Evolutionary conservation across 441 rosid genomes (phyloP).

Genomic region (Breynia disticha): DNA sequence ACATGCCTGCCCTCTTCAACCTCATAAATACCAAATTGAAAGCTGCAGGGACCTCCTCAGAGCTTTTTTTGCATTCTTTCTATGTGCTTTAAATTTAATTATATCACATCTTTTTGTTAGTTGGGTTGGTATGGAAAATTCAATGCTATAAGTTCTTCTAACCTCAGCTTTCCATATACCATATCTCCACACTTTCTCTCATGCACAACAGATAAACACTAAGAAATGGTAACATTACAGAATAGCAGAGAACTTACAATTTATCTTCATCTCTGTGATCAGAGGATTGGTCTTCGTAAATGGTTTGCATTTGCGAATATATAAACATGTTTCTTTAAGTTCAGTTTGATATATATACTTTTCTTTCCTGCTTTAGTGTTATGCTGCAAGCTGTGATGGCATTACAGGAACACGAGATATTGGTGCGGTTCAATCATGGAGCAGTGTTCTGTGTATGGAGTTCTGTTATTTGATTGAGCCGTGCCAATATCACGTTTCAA

Average conservation of each 20-base stretch:
- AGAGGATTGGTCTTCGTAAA: no score
- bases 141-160: slow-evolving; percentile 35
- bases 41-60: slow-evolving; percentile 28
- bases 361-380: background rate
- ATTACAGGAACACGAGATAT: slow-evolving; percentile 37
- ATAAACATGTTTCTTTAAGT: no score
- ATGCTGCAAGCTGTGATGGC: no score
- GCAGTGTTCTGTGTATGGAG: slow-evolving; percentile 26
- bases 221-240: no score
- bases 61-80: slow-evolving; percentile 26
- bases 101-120: slow-evolving; percentile 39
- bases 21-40: slow-evolving; percentile 50
- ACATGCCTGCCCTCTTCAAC: slow-evolving; percentile 21
- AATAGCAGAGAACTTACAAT: no score
- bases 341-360: background rate
- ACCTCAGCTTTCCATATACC: background rate
- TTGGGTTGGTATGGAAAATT: slow-evolving; percentile 72
- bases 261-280: no score
- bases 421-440: slow-evolving; percentile 81
- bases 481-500: slow-evolving; percentile 87
- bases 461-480: slow-evolving; percentile 83
- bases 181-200: slow-evolving; percentile 6
- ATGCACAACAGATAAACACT: no score
- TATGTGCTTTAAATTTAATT: slow-evolving; percentile 38
- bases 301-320: no score